phyloP scores from a whole-genome alignment of 805 yeast species.

The Pichia kluyveri region DNA sequence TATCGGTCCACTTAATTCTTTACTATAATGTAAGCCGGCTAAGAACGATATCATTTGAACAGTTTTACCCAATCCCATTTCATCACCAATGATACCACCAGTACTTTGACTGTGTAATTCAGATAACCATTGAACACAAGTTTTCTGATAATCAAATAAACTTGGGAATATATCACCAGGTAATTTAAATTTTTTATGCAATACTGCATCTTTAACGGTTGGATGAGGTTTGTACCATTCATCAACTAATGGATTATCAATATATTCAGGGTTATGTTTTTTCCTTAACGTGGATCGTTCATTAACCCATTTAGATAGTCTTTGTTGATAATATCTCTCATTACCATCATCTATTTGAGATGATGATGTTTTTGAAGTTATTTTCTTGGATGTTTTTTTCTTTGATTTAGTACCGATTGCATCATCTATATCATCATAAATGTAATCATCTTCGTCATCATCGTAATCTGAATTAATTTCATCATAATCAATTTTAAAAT shows the following conservation, averaged over 20 bases:
- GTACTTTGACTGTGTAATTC: constrained; percentile 82
- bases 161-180: constrained; percentile 90
- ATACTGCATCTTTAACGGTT: constrained; percentile 57
- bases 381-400: not conserved
- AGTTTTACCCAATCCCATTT: constrained; percentile 97
- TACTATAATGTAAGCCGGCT: constrained; percentile 84
- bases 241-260: constrained; percentile 22
- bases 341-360: constrained; percentile 70
- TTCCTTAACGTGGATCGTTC: constrained; percentile 39
- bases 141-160: constrained; percentile 86
- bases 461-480: constrained; percentile 5
- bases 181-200: constrained; percentile 59
- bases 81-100: constrained; percentile 96
- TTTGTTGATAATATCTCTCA: constrained; percentile 48
- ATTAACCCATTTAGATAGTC: constrained; percentile 53
- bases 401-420: constrained; percentile 8
- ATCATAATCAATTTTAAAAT: constrained; percentile 5
- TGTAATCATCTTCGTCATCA: constrained; percentile 9
- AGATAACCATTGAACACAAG: constrained; percentile 97
- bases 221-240: constrained; percentile 83
- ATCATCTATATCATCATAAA: not conserved
- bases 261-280: constrained; percentile 20
- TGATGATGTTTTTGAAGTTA: not conserved
- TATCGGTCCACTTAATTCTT: constrained; percentile 65
- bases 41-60: constrained; percentile 85